These are phyloP conservation scores for Pleurotus giganteus DNA, from an alignment of 768 basidiomycete genomes.

Conservation along the genomic window DNA sequence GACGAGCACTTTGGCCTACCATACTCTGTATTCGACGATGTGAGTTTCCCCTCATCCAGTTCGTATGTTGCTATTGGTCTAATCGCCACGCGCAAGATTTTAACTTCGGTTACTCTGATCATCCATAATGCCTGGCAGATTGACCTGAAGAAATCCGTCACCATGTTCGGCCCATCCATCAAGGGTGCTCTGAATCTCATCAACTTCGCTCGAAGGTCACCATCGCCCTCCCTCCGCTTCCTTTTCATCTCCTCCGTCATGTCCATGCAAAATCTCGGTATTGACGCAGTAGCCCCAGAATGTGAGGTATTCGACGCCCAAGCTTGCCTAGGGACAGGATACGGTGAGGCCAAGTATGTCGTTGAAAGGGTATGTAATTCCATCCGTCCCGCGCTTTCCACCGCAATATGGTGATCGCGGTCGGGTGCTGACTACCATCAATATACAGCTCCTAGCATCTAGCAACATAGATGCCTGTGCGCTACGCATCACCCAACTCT, in stretches of 20 bases:
- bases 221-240: constrained; percentile 20
- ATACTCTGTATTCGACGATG: constrained; percentile 13
- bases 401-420: no score
- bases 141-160: constrained; percentile 43
- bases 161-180: constrained; percentile 44
- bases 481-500: constrained; percentile 31
- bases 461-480: constrained; percentile 23
- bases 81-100: constrained; percentile 17
- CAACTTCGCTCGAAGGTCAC: constrained; percentile 27
- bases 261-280: constrained; percentile 19
- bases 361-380: constrained; percentile 28
- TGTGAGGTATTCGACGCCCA: constrained; percentile 20
- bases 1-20: constrained; percentile 21
- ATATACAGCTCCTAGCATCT: constrained; percentile 23
- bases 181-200: constrained; percentile 39
- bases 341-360: constrained; percentile 37
- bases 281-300: constrained; percentile 26
- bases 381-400: no score
- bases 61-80: neutral
- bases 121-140: constrained; percentile 46
- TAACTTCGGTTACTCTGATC: constrained; percentile 22
- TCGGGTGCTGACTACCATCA: no score
- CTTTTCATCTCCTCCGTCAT: constrained; percentile 36
- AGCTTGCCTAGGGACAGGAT: constrained; percentile 30
- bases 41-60: neutral